phyloP scores from a whole-genome alignment of 805 yeast species.

The Cyberlindnera sargentensis region DNA sequence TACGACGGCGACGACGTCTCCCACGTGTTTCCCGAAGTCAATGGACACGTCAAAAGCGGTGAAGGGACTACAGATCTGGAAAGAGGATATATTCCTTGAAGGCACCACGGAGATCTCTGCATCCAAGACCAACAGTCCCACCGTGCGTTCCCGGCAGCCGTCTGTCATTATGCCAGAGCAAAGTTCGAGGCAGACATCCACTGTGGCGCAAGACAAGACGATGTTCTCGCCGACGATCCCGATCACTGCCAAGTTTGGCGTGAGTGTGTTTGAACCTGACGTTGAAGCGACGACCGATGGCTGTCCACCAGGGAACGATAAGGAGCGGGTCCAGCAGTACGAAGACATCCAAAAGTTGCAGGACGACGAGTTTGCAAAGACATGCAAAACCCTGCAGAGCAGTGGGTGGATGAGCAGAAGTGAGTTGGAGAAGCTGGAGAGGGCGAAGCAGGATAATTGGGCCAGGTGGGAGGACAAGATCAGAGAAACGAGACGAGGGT shows the following conservation, averaged over 20 bases:
- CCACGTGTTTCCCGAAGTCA: too few species aligned
- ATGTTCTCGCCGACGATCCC: constrained; percentile 20
- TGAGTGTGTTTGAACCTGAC: constrained; percentile 12
- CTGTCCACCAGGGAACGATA: constrained; percentile 1
- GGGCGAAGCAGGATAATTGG: constrained; percentile 17
- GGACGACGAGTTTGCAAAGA: constrained; percentile 15
- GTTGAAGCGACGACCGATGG: too few species aligned
- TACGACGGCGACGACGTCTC: neutral
- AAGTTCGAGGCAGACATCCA: neutral
- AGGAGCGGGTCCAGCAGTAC: neutral
- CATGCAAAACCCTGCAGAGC: constrained; percentile 11
- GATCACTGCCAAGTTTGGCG: constrained; percentile 20
- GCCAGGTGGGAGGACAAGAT: constrained; percentile 20
- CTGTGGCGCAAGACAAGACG: neutral
- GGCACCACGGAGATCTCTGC: neutral
- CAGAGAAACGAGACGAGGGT: too few species aligned
- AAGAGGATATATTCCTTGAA: neutral
- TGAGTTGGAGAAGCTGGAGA: constrained; percentile 13
- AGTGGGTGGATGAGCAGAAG: constrained; percentile 22
- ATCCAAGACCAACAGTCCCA: neutral
- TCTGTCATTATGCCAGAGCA: too few species aligned
- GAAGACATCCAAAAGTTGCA: constrained; percentile 10
- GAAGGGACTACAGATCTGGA: neutral
- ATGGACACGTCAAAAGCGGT: too few species aligned
- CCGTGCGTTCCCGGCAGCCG: too few species aligned